These are phyloP conservation scores for Leccinum ambiguum DNA, from an alignment of 1,284 basidiomycete genomes.

Conservation along the genomic window DNA sequence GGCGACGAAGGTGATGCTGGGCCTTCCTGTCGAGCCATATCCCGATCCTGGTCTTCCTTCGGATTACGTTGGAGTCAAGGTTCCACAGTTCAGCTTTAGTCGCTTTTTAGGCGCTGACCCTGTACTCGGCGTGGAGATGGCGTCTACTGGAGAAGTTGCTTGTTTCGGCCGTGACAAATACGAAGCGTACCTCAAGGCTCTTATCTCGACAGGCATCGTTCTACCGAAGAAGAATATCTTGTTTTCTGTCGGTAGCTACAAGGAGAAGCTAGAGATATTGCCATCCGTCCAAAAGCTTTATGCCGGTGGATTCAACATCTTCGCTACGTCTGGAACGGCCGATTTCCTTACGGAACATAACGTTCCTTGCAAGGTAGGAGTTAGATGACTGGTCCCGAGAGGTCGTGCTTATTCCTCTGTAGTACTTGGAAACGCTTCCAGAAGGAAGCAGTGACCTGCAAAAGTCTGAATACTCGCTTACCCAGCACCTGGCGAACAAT, in stretches of 20 bases:
- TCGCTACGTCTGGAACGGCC: constrained; percentile 95
- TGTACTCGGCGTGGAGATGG: constrained; percentile 99
- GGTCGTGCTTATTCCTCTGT: constrained; percentile 11
- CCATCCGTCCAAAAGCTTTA: constrained; percentile 97
- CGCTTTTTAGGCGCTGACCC: constrained; percentile 96
- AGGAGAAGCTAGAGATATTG: constrained; percentile 97
- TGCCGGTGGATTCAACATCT: constrained; percentile 93
- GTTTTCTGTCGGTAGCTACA: constrained; percentile 94
- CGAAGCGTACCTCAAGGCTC: constrained; percentile 96
- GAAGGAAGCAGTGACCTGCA: constrained; percentile 76
- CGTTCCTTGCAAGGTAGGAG: constrained; percentile 76
- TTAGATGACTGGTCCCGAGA: neutral
- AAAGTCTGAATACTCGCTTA: constrained; percentile 95
- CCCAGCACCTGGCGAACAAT: constrained; percentile 94
- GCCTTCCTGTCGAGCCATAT: constrained; percentile 86
- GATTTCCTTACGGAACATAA: constrained; percentile 92
- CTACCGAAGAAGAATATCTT: constrained; percentile 96
- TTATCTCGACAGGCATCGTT: constrained; percentile 94
- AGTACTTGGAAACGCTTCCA: constrained; percentile 89
- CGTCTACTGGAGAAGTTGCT: constrained; percentile 98
- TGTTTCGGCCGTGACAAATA: constrained; percentile 98
- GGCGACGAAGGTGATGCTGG: constrained; percentile 98
- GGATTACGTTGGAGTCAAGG: constrained; percentile 98
- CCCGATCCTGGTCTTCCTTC: constrained; percentile 84
- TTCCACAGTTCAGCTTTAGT: constrained; percentile 98